Evolutionary conservation across 2,329 filamentous ascomycete genomes (phyloP).

Genomic region (Bipolaris gigantea): DNA sequence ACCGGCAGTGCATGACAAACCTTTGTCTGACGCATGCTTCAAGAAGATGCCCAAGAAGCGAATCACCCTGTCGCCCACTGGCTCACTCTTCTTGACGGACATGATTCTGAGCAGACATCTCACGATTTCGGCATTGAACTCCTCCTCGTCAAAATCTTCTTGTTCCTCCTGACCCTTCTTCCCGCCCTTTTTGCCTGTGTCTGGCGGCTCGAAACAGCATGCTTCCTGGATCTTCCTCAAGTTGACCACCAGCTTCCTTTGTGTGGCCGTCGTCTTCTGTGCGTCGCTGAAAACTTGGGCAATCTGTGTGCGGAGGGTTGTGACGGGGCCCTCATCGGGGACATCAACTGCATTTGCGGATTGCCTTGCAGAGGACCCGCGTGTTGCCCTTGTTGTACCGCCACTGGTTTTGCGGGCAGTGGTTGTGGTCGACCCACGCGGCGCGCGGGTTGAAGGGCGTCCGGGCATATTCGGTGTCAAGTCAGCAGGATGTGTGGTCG

Average conservation of each 20-base stretch:
- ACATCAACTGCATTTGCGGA: conserved; percentile 50
- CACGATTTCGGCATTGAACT: conserved; percentile 85
- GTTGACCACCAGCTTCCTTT: conserved; percentile 84
- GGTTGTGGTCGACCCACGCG: conserved; percentile 42
- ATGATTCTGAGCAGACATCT: conserved; percentile 81
- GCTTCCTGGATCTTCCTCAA: conserved; percentile 88
- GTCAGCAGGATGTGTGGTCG: conserved; percentile 10
- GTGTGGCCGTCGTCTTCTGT: conserved; percentile 85
- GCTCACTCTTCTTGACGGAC: conserved; percentile 88
- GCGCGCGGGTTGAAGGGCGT: conserved; percentile 49
- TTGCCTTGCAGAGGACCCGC: conserved; percentile 48
- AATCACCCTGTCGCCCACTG: conserved; percentile 80
- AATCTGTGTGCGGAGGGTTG: conserved; percentile 71
- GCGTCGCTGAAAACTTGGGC: conserved; percentile 63
- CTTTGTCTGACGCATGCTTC: conserved; percentile 65
- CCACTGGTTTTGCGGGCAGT: conserved; percentile 44
- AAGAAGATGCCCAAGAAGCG: conserved; percentile 88
- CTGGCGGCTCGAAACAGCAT: conserved; percentile 63
- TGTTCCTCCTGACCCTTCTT: conserved; percentile 46
- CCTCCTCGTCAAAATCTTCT: conserved; percentile 76
- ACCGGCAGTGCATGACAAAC: conserved; percentile 34
- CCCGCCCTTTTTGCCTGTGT: conserved; percentile 51
- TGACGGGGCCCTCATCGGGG: conserved; percentile 73
- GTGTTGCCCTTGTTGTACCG: conserved; percentile 49
- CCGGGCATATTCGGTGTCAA: conserved; percentile 48